A percentile compares a stretch with the other conserved stretches of the same genome.
Conservation (phyloP, 2,329 filamentous ascomycete genomes). For the Fusarium humuli region DNA sequence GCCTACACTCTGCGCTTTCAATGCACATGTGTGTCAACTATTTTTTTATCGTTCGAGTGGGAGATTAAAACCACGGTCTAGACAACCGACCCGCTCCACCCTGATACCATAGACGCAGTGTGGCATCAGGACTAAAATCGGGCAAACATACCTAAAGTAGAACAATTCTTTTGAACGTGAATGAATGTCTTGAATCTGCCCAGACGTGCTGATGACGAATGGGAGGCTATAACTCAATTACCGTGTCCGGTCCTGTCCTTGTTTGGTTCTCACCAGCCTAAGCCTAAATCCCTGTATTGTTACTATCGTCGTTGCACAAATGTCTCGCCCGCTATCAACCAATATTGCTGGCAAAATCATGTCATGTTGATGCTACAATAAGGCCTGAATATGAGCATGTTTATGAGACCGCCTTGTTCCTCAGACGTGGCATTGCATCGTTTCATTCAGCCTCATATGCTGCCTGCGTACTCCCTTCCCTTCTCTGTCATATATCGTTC, state of each 20-base stretch:
- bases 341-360: constrained; percentile 2
- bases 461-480: neutral
- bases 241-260: neutral
- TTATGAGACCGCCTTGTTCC: constrained; percentile 3
- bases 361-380: constrained; percentile 6
- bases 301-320: constrained; percentile 6
- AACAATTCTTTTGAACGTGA: neutral
- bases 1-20: constrained; percentile 70
- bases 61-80: constrained; percentile 72
- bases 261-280: neutral
- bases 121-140: constrained; percentile 72
- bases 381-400: neutral
- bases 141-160: constrained; percentile 57
- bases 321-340: constrained; percentile 11
- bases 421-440: neutral
- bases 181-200: constrained; percentile 13
- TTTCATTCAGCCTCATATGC: constrained; percentile 19
- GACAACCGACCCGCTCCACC: constrained; percentile 76
- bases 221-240: neutral
- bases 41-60: constrained; percentile 67
- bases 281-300: neutral
- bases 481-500: constrained; percentile 1
- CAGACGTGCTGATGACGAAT: constrained; percentile 8
- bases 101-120: constrained; percentile 68
- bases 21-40: constrained; percentile 71